These are phyloP conservation scores for Rutstroemia sp. DNA, from an alignment of 2,329 filamentous ascomycete genomes.

Conservation along the genomic window DNA sequence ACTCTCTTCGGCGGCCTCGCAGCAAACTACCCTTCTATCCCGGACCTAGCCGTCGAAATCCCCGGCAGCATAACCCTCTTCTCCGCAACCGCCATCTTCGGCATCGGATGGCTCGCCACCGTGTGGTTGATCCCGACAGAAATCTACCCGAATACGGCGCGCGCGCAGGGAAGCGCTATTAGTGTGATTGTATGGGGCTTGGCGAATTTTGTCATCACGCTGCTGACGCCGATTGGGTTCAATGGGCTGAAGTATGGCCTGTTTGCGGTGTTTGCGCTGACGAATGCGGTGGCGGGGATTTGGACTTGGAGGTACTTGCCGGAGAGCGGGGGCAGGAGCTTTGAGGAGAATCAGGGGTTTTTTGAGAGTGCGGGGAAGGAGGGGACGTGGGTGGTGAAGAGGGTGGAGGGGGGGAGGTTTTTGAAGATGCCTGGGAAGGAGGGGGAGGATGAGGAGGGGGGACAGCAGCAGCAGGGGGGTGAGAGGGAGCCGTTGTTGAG, in stretches of 20 bases:
- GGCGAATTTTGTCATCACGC: constrained; percentile 33
- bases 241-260: constrained; percentile 49
- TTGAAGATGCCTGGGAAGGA: constrained; percentile 16
- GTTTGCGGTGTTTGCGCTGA: constrained; percentile 49
- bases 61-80: constrained; percentile 45
- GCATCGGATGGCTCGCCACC: constrained; percentile 52
- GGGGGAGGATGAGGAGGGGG: constrained; percentile 1
- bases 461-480: neutral
- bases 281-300: constrained; percentile 40
- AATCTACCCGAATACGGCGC: constrained; percentile 53
- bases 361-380: constrained; percentile 39
- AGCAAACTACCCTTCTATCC: constrained; percentile 34
- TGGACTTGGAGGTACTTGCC: constrained; percentile 49
- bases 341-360: constrained; percentile 46
- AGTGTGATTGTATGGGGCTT: constrained; percentile 58
- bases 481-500: constrained; percentile 17
- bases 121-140: constrained; percentile 51
- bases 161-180: constrained; percentile 59
- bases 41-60: constrained; percentile 37
- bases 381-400: constrained; percentile 25
- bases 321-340: constrained; percentile 48
- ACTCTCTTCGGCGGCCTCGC: constrained; percentile 44
- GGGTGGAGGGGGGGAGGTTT: constrained; percentile 46
- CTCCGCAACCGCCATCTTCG: constrained; percentile 52
- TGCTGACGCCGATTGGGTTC: constrained; percentile 58